Conservation (phyloP, 2,329 filamentous ascomycete species). For the Diaporthe sp. region DNA sequence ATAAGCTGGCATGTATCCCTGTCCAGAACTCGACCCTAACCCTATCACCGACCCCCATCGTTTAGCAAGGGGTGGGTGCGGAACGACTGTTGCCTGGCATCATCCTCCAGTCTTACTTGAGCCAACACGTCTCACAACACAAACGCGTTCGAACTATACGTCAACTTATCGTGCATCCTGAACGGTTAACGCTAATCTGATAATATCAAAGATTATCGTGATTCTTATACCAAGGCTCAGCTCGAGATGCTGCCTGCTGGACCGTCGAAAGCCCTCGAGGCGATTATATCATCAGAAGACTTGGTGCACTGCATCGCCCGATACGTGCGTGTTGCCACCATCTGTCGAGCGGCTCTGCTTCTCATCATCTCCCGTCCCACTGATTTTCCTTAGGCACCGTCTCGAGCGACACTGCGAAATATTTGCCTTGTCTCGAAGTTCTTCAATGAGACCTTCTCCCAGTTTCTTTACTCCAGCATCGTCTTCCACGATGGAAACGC, state of each 20-base stretch:
- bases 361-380: neutral
- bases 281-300: conserved; percentile 23
- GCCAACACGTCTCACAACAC: neutral
- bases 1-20: no score
- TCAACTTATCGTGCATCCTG: no score
- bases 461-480: conserved; percentile 33
- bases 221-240: neutral
- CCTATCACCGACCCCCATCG: neutral
- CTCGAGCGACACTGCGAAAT: neutral
- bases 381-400: neutral
- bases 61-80: neutral
- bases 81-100: conserved; percentile 3
- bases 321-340: conserved; percentile 2
- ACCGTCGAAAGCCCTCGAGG: neutral
- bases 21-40: no score
- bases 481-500: conserved; percentile 36
- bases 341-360: no score
- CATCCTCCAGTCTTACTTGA: neutral
- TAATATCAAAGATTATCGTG: no score
- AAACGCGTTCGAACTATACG: neutral
- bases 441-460: conserved; percentile 34
- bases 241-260: neutral
- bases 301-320: conserved; percentile 32
- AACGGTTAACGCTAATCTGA: no score
- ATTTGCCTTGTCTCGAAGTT: conserved; percentile 33